A percentile compares a stretch with the other conserved stretches of the same genome.
Evolutionary conservation across 352 stramenopile species (phyloP).

Genomic region (Globisporangium splendens): DNA sequence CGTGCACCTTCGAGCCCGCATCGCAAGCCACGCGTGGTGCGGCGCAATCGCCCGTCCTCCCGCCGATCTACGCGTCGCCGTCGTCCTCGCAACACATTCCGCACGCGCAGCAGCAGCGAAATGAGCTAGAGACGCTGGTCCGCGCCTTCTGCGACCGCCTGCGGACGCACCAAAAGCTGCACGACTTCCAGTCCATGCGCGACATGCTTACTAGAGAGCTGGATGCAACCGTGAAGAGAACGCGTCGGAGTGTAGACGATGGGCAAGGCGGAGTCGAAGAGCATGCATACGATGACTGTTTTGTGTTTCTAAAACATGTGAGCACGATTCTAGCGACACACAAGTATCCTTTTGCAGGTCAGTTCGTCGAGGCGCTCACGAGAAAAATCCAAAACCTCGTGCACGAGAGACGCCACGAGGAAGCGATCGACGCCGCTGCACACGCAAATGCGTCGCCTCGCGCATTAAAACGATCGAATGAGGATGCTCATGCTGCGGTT

Average conservation of each 20-base stretch:
- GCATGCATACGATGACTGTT: slow-evolving; percentile 13
- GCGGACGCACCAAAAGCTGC: slow-evolving; percentile 13
- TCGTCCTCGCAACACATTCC: not conserved
- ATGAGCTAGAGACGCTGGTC: slow-evolving; percentile 16
- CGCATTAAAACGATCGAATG: too few species aligned
- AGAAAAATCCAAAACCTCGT: slow-evolving; percentile 13
- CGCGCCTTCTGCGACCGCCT: slow-evolving; percentile 19
- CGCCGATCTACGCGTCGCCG: slow-evolving; percentile 11
- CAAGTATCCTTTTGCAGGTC: slow-evolving; percentile 14
- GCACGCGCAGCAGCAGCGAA: slow-evolving; percentile 13
- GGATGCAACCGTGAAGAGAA: not conserved
- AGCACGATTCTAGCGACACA: slow-evolving; percentile 1
- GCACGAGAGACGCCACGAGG: slow-evolving; percentile 17
- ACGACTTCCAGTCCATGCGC: slow-evolving; percentile 12
- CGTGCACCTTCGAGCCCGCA: slow-evolving; percentile 3
- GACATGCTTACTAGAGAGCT: not conserved
- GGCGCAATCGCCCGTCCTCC: slow-evolving; percentile 15
- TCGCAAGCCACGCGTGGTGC: slow-evolving; percentile 6
- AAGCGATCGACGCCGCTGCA: slow-evolving; percentile 3
- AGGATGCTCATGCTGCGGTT: not conserved
- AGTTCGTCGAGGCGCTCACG: slow-evolving; percentile 18
- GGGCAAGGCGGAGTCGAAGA: not conserved
- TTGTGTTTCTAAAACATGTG: slow-evolving; percentile 6
- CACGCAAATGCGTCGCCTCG: too few species aligned
- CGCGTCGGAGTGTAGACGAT: not conserved